Base-by-base conservation (phyloP, 2,329 filamentous ascomycete genomes). In the Thielaviopsis ethacetica region DNA sequence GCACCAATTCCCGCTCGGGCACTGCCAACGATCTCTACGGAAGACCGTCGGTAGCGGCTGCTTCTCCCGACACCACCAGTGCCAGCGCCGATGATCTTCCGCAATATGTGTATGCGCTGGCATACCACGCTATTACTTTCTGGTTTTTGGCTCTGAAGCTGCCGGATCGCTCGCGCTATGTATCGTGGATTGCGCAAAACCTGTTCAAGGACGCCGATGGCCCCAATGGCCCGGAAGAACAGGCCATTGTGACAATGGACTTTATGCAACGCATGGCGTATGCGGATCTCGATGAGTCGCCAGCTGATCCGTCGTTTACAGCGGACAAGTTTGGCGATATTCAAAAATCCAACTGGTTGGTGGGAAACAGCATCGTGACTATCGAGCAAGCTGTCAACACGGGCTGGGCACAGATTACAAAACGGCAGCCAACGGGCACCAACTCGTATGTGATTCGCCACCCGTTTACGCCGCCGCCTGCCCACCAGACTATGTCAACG, bases 111-210 rank as follows among this genome's bases (percentile, higher is more conserved):
- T 93, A 94, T 69, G 87, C 90, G 1, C 75, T 97, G 57, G 91
- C 91, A 9, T 95, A 95, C 68, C 91, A 97, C 68, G 89, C 95
- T 65, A 91, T 98, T 64, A 86, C 90, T 1, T 96, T 95, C 68
- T 98, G 93, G 93, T 98, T 97, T 68, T 77, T 98, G 64, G 87
- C 90, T 0, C 70, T 98, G 65, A 91, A 89, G 66, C 78, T 95
- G 56, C 81, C 85, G 44, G 90, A 96, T 67, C 84, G 93, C 56
- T 81, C 85, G 38, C 88, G 82, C 62, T 85, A 95, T 64, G 90
- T 96, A 56, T 83, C 83, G 27, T 95, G 89, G 88, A 95, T 98
- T 63, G 85, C 87, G 12, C 89, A 85, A 66, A 89, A 89, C 63
- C 77, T 98, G 10, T 91, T 91, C 65, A 85, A 80, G 9, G 88